Conservation (phyloP, 2,329 filamentous ascomycete species). For the Fusarium continuum region DNA sequence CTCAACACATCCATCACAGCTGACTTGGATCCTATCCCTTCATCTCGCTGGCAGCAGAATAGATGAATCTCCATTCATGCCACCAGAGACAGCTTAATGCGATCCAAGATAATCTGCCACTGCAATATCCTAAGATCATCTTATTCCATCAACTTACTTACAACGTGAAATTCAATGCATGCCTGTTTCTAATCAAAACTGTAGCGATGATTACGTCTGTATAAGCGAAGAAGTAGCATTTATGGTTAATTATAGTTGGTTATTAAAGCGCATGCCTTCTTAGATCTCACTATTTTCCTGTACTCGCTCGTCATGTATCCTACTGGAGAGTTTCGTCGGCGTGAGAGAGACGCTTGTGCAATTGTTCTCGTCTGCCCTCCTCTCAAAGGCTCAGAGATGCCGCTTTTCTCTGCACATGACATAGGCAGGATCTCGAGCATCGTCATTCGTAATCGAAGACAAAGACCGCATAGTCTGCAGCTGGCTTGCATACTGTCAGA, state of each 20-base stretch:
- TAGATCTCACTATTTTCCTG: constrained; percentile 52
- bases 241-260: constrained; percentile 36
- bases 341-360: constrained; percentile 53
- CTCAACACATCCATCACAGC: constrained; percentile 34
- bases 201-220: constrained; percentile 54
- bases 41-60: constrained; percentile 31
- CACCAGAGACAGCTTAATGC: constrained; percentile 41
- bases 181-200: constrained; percentile 56
- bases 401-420: neutral
- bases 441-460: constrained; percentile 50
- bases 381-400: constrained; percentile 23
- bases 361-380: constrained; percentile 51
- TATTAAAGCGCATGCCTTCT: constrained; percentile 19
- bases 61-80: constrained; percentile 41
- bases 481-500: constrained; percentile 32
- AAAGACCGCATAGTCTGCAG: constrained; percentile 45
- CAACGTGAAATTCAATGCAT: constrained; percentile 48
- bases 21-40: neutral
- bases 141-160: constrained; percentile 41
- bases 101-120: constrained; percentile 54
- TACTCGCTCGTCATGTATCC: constrained; percentile 56
- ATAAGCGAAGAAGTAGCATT: constrained; percentile 49
- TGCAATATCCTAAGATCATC: constrained; percentile 48
- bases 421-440: constrained; percentile 51
- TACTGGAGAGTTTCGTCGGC: constrained; percentile 54